Conservation (phyloP, 257 asterid genomes). For the Solanum paucissectum region DNA sequence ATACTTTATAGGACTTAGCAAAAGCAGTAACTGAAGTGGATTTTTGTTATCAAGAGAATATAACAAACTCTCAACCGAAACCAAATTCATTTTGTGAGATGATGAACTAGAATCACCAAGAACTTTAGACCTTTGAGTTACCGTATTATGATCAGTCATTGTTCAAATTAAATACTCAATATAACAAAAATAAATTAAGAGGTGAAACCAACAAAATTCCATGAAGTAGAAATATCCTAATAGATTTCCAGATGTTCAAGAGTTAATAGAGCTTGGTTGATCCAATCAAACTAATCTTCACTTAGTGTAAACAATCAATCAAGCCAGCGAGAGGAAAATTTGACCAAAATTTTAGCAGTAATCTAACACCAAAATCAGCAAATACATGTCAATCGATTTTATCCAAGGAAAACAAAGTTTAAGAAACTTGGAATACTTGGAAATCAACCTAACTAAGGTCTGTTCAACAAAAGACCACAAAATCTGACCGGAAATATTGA, state of each 20-base stretch:
- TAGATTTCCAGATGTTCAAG: background rate
- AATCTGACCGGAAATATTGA: too few species aligned
- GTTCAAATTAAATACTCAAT: background rate
- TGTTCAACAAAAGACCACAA: too few species aligned
- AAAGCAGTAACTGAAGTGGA: background rate
- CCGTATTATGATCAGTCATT: background rate
- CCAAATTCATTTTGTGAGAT: background rate
- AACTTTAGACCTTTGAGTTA: background rate
- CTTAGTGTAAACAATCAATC: background rate
- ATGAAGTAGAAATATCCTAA: background rate
- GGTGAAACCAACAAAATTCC: background rate
- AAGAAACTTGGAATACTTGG: background rate
- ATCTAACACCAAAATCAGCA: background rate
- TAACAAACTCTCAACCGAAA: background rate
- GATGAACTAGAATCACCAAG: background rate
- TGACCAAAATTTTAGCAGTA: background rate
- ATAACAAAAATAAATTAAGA: too few species aligned
- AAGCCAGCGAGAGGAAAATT: background rate
- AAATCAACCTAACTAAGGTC: background rate
- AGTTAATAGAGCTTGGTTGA: background rate
- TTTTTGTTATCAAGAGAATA: background rate
- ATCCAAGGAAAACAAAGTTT: too few species aligned
- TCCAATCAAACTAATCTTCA: background rate
- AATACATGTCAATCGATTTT: background rate
- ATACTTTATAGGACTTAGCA: background rate